phyloP scores from a whole-genome alignment of 805 yeast species.

The Diddensiella transvaalensis region DNA sequence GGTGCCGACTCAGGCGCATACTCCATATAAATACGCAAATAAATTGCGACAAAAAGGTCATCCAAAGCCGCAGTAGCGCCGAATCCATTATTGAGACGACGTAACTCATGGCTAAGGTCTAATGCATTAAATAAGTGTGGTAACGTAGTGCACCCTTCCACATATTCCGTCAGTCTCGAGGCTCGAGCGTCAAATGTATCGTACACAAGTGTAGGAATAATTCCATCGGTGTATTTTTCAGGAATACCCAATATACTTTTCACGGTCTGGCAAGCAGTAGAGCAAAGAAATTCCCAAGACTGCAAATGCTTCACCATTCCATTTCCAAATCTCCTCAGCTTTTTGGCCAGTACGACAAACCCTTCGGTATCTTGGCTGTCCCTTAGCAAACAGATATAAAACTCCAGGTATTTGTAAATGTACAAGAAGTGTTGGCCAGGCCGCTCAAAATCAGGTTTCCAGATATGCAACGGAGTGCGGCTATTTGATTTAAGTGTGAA shows the following conservation, averaged over 20 bases:
- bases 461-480: slow-evolving; percentile 73
- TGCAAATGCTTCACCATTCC: slow-evolving; percentile 64
- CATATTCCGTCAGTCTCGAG: slow-evolving; percentile 29
- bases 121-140: slow-evolving; percentile 21
- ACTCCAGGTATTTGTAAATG: slow-evolving; percentile 63
- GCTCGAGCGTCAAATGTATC: slow-evolving; percentile 42
- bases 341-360: slow-evolving; percentile 59
- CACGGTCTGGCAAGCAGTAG: slow-evolving; percentile 48
- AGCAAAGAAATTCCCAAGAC: slow-evolving; percentile 65
- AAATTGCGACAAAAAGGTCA: slow-evolving; percentile 64
- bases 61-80: slow-evolving; percentile 74
- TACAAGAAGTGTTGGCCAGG: slow-evolving; percentile 91
- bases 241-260: slow-evolving; percentile 44
- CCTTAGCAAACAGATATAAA: slow-evolving; percentile 55
- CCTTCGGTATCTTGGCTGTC: slow-evolving; percentile 54
- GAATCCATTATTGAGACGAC: slow-evolving; percentile 73
- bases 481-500: slow-evolving; percentile 62
- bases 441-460: slow-evolving; percentile 90
- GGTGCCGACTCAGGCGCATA: slow-evolving; percentile 1
- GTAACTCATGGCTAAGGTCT: slow-evolving; percentile 45
- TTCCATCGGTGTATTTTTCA: slow-evolving; percentile 48
- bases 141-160: slow-evolving; percentile 28
- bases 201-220: slow-evolving; percentile 44
- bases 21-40: slow-evolving; percentile 43
- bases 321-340: slow-evolving; percentile 72